Percentiles rank a stretch among this genome's conserved stretches.
Evolutionary conservation across 2,329 filamentous ascomycete genomes (phyloP).

Genomic region (Cercospora sp.): DNA sequence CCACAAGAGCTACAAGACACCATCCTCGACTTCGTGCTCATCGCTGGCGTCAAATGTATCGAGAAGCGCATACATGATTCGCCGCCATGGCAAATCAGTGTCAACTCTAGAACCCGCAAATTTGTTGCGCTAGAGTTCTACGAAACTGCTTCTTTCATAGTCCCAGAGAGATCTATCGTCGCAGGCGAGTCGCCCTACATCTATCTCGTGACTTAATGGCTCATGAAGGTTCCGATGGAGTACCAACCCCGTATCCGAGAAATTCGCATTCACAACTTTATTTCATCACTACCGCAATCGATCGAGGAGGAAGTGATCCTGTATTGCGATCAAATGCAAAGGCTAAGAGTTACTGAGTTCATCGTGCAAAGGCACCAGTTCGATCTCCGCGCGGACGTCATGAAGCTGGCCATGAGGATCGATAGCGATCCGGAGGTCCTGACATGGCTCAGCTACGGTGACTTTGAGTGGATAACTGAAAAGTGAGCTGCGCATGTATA

Average conservation of each 20-base stretch:
- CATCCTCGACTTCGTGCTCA: neutral
- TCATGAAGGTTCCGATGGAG: neutral
- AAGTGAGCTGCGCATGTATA: too few species aligned
- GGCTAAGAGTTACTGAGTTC: neutral
- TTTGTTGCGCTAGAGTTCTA: neutral
- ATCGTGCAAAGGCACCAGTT: neutral
- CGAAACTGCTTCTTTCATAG: neutral
- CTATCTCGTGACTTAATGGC: neutral
- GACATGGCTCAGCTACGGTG: too few species aligned
- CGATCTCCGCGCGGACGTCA: neutral
- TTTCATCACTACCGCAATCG: too few species aligned
- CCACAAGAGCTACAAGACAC: neutral
- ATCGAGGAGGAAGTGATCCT: neutral
- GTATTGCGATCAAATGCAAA: neutral
- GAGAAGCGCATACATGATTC: too few species aligned
- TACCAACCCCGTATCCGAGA: too few species aligned
- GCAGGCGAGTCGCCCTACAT: neutral
- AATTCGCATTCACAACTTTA: too few species aligned
- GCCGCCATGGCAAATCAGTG: neutral
- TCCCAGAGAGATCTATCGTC: neutral
- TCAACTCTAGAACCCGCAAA: neutral
- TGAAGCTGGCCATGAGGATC: neutral
- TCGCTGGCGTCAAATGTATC: neutral
- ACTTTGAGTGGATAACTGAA: too few species aligned
- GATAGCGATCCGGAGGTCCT: too few species aligned